Evolutionary conservation across 108 stramenopile species (phyloP), one percentile per base, ranked within the genome.

Genomic region (Cylindrotheca closterium): DNA sequence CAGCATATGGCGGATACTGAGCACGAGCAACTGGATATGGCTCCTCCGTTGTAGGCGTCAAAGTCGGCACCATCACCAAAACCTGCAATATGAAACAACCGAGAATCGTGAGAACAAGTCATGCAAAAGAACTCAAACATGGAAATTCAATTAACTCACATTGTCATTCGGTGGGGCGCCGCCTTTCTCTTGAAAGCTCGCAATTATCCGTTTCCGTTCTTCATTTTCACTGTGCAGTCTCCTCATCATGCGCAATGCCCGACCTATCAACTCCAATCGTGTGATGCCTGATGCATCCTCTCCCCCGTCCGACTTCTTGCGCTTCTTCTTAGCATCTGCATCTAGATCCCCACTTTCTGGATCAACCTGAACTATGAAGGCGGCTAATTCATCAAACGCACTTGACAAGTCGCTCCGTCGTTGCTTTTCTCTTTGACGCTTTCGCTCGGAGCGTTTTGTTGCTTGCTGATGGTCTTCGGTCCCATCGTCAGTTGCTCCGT

Each of bases 381-480:
- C 77, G 10, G 81, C 81, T 25, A 94, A 74, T 26, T 78, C 83
- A 26, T 75, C 81, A 68, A 94, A 90, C 42, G 85, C 86, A 28
- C 74, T 74, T 47, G 87, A 83, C 12, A 89, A 79, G 53, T 94
- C 88, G 24, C 75, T 74, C 18, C 93, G 58, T 30, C 93, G 74
- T 49, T 91, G 79, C 61, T 89, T 88, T 59, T 94, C 93, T 1
- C 93, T 70, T 46, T 80, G 68, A 25, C 93, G 80, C 52, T 94
- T 94, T 21, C 90, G 76, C 60, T 94, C 88, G 25, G 89, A 78
- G 15, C 73, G 59, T 32, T 68, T 74, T 46, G 58, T 74, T 3
- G 51, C 56, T 3, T 74, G 55, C 2, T 17, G 7, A 19, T 55
- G 59, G 12, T 60, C 65, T 18, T 32, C 70, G 27, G 12, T 48